phyloP scores from a whole-genome alignment of 306 rosid genomes.

The Psophocarpus tetragonolobus region DNA sequence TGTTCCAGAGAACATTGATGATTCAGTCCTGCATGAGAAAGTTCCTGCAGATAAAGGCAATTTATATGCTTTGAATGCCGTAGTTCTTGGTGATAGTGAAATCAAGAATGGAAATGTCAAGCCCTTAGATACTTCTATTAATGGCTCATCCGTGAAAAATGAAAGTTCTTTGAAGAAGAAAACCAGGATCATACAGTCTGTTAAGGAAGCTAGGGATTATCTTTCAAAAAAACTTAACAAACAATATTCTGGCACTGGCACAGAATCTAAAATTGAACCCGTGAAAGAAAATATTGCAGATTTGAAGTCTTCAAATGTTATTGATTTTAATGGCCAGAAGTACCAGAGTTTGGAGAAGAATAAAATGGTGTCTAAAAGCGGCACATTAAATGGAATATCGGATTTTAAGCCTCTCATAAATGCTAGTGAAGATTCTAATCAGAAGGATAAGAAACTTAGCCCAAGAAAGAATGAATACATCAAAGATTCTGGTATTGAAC shows the following conservation, averaged over 20 bases:
- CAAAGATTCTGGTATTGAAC: slow-evolving; percentile 36
- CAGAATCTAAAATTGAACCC: slow-evolving; percentile 31
- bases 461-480: slow-evolving; percentile 28
- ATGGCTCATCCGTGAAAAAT: slow-evolving; percentile 40
- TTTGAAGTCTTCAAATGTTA: slow-evolving; percentile 39
- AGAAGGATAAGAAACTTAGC: slow-evolving; percentile 38
- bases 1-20: slow-evolving; percentile 15
- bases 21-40: slow-evolving; percentile 36
- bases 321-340: slow-evolving; percentile 33
- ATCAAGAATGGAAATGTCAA: slow-evolving; percentile 15
- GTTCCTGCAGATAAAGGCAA: slow-evolving; percentile 28
- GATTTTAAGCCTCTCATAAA: slow-evolving; percentile 40
- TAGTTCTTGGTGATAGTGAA: slow-evolving; percentile 40
- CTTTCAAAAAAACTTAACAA: slow-evolving; percentile 58
- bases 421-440: slow-evolving; percentile 41
- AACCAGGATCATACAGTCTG: slow-evolving; percentile 72
- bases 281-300: slow-evolving; percentile 36
- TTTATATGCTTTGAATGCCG: slow-evolving; percentile 35
- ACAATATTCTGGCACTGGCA: slow-evolving; percentile 32
- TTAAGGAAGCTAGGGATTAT: slow-evolving; percentile 87
- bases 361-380: slow-evolving; percentile 25
- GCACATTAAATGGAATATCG: slow-evolving; percentile 35
- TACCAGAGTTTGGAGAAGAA: slow-evolving; percentile 31
- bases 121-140: slow-evolving; percentile 27
- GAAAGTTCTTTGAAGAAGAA: slow-evolving; percentile 41